These are phyloP conservation scores for Diaporthe vexans DNA, from an alignment of 2,329 filamentous ascomycete genomes.

Conservation along the genomic window DNA sequence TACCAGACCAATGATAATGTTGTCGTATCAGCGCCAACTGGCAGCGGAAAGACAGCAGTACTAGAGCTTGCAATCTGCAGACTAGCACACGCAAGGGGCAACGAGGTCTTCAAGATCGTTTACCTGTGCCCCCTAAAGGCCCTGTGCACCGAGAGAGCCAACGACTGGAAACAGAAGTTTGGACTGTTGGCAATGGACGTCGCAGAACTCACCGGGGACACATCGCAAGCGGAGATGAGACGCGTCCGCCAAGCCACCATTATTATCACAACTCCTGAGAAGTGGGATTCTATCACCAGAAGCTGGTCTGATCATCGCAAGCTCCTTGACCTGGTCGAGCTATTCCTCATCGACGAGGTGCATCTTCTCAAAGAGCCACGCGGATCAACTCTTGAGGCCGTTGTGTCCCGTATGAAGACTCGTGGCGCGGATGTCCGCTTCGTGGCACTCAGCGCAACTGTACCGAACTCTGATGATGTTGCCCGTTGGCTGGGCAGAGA, in stretches of 20 bases:
- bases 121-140: constrained; percentile 91
- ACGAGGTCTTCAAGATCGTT: constrained; percentile 81
- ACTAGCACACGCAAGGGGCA: constrained; percentile 68
- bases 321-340: constrained; percentile 80
- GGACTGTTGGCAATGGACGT: constrained; percentile 75
- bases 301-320: constrained; percentile 87
- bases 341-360: constrained; percentile 90
- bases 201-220: constrained; percentile 87
- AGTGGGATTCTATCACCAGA: constrained; percentile 91
- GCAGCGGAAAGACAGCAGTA: constrained; percentile 86
- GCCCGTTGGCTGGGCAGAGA: constrained; percentile 83
- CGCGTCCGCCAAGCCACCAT: constrained; percentile 82
- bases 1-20: constrained; percentile 81
- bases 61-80: constrained; percentile 87
- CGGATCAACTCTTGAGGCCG: constrained; percentile 84
- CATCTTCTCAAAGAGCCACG: constrained; percentile 86
- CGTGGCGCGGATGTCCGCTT: constrained; percentile 83
- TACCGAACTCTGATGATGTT: constrained; percentile 86
- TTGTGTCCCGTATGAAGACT: constrained; percentile 90
- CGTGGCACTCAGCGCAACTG: constrained; percentile 84
- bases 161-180: constrained; percentile 85
- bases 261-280: constrained; percentile 90
- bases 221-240: constrained; percentile 74
- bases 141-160: constrained; percentile 80
- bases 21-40: constrained; percentile 85